These are phyloP conservation scores for Dicorynia guianensis DNA, from an alignment of 306 rosid species.

Conservation along the genomic window DNA sequence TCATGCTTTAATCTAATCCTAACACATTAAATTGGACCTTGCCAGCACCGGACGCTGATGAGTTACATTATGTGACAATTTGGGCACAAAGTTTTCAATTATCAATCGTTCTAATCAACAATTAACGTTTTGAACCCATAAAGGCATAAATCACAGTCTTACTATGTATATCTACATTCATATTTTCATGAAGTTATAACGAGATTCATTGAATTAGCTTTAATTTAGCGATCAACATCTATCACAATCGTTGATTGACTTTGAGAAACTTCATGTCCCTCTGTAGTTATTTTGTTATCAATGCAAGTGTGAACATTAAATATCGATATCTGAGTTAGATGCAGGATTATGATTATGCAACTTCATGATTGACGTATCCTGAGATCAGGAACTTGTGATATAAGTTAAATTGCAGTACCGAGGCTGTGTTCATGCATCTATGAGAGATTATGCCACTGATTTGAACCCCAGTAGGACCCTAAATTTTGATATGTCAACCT, in stretches of 20 bases:
- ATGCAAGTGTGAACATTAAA: background rate
- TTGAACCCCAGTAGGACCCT: conserved; percentile 51
- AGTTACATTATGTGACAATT: too few relatives aligned
- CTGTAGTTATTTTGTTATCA: background rate
- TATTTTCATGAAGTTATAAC: too few relatives aligned
- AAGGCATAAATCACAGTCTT: too few relatives aligned
- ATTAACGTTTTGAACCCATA: background rate
- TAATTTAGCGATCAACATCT: too few relatives aligned
- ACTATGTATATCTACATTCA: too few relatives aligned
- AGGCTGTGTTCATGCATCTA: conserved; percentile 50
- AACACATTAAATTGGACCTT: too few relatives aligned
- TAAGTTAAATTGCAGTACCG: conserved; percentile 12
- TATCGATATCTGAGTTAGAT: background rate
- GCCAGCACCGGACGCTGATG: too few relatives aligned
- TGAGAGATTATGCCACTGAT: conserved; percentile 30
- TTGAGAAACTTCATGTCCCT: background rate
- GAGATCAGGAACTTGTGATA: conserved; percentile 26
- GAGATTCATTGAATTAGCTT: too few relatives aligned
- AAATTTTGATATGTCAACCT: conserved; percentile 45
- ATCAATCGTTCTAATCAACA: background rate
- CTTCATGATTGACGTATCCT: background rate
- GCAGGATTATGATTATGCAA: conserved; percentile 32
- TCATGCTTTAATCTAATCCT: too few relatives aligned
- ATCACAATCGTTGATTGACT: too few relatives aligned
- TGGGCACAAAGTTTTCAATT: background rate